Evolutionary conservation across 352 stramenopile species (phyloP).

Genomic region (Globisporangium orthogonon): DNA sequence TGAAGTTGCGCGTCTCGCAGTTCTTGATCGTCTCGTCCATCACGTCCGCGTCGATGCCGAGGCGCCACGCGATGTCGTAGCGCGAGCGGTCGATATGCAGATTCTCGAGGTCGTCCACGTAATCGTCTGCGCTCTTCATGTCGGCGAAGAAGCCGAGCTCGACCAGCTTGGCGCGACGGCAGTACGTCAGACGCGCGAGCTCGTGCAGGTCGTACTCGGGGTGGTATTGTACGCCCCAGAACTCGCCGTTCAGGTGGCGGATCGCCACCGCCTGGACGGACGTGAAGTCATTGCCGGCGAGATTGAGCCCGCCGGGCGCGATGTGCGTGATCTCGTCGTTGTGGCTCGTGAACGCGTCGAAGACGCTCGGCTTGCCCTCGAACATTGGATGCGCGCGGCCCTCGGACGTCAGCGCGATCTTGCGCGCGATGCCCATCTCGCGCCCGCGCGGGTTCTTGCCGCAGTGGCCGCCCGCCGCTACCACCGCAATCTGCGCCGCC

Average conservation of each 20-base stretch:
- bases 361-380: slow-evolving; percentile 73
- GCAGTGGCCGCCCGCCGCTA: slow-evolving; percentile 53
- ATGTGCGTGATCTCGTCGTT: slow-evolving; percentile 82
- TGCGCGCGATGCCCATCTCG: slow-evolving; percentile 74
- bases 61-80: slow-evolving; percentile 73
- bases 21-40: slow-evolving; percentile 74
- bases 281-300: slow-evolving; percentile 67
- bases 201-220: slow-evolving; percentile 82
- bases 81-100: slow-evolving; percentile 62
- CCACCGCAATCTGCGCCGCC: slow-evolving; percentile 73
- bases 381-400: slow-evolving; percentile 77
- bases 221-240: slow-evolving; percentile 84
- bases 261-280: slow-evolving; percentile 68
- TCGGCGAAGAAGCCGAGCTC: slow-evolving; percentile 65
- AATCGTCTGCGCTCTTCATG: slow-evolving; percentile 62
- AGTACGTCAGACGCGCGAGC: slow-evolving; percentile 68
- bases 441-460: slow-evolving; percentile 56
- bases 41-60: slow-evolving; percentile 73
- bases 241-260: slow-evolving; percentile 67
- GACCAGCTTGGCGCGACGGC: slow-evolving; percentile 56
- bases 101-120: slow-evolving; percentile 70
- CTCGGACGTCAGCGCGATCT: slow-evolving; percentile 69
- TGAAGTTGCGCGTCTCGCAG: slow-evolving; percentile 82
- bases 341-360: slow-evolving; percentile 78
- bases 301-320: slow-evolving; percentile 40